Evolutionary conservation across 208 protist genomes (phyloP).

Genomic region (Trypanosoma avium): DNA sequence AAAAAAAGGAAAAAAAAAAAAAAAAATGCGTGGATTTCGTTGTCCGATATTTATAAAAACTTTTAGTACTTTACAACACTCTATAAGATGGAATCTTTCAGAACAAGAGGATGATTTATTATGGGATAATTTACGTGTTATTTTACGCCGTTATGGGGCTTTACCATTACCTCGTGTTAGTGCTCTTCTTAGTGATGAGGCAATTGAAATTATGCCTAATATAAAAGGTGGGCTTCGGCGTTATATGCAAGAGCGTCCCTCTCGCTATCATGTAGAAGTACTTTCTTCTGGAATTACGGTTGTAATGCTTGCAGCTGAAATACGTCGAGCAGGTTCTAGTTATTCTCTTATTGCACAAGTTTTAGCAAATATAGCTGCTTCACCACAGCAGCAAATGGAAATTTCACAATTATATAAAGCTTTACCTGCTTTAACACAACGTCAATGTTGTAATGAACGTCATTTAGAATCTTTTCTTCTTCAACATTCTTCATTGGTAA

Average conservation of each 20-base stretch:
- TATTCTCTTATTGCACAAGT: constrained; percentile 25
- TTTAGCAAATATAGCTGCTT: constrained; percentile 37
- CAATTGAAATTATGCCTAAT: constrained; percentile 41
- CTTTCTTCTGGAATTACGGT: constrained; percentile 44
- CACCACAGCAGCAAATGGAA: constrained; percentile 29
- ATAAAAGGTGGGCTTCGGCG: constrained; percentile 33
- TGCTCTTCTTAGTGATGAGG: constrained; percentile 49
- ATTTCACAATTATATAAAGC: constrained; percentile 18
- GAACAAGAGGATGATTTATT: constrained; percentile 19
- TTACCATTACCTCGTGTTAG: constrained; percentile 66
- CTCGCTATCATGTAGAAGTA: constrained; percentile 26
- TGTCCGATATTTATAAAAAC: too few relatives aligned
- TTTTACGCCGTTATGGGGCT: constrained; percentile 41
- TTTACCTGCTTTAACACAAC: constrained; percentile 21
- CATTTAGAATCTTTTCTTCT: constrained; percentile 24
- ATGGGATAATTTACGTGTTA: constrained; percentile 4
- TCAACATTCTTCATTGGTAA: constrained; percentile 17
- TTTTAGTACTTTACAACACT: not conserved
- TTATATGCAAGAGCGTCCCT: constrained; percentile 30
- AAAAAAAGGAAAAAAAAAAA: not conserved
- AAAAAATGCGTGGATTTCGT: constrained; percentile 15
- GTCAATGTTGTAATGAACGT: constrained; percentile 19
- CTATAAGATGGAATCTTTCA: constrained; percentile 5
- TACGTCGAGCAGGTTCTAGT: constrained; percentile 5
- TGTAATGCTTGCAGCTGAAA: constrained; percentile 22